Evolutionary conservation across 495 filamentous ascomycete species (phyloP).

Genomic region (Neurospora cerealis): DNA sequence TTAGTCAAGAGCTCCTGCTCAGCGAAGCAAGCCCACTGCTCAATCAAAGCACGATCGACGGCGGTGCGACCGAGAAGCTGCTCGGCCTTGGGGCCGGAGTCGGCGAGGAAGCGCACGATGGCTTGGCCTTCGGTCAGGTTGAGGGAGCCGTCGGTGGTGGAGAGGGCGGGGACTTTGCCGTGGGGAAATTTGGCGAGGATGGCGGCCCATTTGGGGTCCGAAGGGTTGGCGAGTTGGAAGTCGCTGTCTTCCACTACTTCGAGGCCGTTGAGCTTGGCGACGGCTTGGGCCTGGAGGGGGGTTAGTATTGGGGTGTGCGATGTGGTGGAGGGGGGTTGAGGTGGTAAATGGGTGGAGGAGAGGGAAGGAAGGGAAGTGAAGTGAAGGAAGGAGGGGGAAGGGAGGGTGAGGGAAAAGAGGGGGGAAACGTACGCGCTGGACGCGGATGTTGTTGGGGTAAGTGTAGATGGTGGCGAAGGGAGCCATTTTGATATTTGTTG

Average conservation of each 20-base stretch:
- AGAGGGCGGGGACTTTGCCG: slow-evolving; percentile 51
- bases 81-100: slow-evolving; percentile 37
- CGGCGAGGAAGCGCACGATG: slow-evolving; percentile 45
- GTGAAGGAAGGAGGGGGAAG: background rate
- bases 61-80: slow-evolving; percentile 42
- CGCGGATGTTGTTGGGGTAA: slow-evolving; percentile 38
- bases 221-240: slow-evolving; percentile 36
- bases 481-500: slow-evolving; percentile 29
- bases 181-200: slow-evolving; percentile 52
- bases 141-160: slow-evolving; percentile 40
- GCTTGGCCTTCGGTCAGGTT: slow-evolving; percentile 43
- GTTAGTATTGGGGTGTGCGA: background rate
- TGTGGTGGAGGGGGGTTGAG: too few species aligned
- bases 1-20: slow-evolving; percentile 35
- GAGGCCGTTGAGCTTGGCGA: slow-evolving; percentile 44
- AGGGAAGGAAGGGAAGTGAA: background rate
- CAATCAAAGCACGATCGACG: slow-evolving; percentile 37
- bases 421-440: slow-evolving; percentile 31
- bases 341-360: too few species aligned
- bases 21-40: slow-evolving; percentile 40
- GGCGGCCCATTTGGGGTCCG: slow-evolving; percentile 20
- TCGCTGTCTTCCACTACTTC: slow-evolving; percentile 27
- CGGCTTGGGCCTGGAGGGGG: slow-evolving; percentile 34
- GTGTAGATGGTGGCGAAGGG: slow-evolving; percentile 44
- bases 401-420: background rate